These are phyloP conservation scores for Asclepias syriaca DNA, from an alignment of 257 asterid species.

Conservation along the genomic window DNA sequence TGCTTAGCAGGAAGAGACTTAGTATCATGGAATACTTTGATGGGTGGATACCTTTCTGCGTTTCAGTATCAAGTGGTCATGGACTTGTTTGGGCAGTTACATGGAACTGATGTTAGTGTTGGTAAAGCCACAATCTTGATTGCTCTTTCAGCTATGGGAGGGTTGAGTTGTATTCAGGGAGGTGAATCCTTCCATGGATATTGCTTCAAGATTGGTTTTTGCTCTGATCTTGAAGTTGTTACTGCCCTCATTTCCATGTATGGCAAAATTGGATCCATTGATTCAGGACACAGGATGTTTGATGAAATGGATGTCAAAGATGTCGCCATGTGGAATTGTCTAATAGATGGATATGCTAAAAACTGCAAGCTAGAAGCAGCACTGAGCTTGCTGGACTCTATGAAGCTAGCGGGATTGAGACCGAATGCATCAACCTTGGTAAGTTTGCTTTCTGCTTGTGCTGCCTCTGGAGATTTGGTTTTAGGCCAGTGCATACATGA, in stretches of 20 bases:
- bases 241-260: constrained; percentile 54
- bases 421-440: constrained; percentile 56
- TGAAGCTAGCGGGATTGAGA: constrained; percentile 31
- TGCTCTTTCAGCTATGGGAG: constrained; percentile 37
- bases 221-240: constrained; percentile 28
- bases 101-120: constrained; percentile 14
- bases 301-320: constrained; percentile 46
- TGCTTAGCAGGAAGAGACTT: constrained; percentile 32
- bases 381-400: constrained; percentile 25
- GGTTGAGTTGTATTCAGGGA: constrained; percentile 10
- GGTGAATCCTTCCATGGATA: constrained; percentile 38
- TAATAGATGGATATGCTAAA: constrained; percentile 58
- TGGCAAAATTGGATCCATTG: constrained; percentile 33
- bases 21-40: constrained; percentile 53
- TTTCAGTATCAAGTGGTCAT: constrained; percentile 26
- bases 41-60: constrained; percentile 53
- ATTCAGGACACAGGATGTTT: constrained; percentile 34
- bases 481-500: constrained; percentile 33
- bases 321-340: constrained; percentile 62
- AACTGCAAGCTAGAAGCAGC: constrained; percentile 39
- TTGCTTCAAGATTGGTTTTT: constrained; percentile 53
- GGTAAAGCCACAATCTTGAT: constrained; percentile 36
- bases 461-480: constrained; percentile 36
- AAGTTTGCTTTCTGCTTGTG: constrained; percentile 51
- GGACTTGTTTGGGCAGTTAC: constrained; percentile 34